These are phyloP conservation scores for Wickerhamiella dianesei DNA, from an alignment of 805 yeast genomes.

Conservation along the genomic window DNA sequence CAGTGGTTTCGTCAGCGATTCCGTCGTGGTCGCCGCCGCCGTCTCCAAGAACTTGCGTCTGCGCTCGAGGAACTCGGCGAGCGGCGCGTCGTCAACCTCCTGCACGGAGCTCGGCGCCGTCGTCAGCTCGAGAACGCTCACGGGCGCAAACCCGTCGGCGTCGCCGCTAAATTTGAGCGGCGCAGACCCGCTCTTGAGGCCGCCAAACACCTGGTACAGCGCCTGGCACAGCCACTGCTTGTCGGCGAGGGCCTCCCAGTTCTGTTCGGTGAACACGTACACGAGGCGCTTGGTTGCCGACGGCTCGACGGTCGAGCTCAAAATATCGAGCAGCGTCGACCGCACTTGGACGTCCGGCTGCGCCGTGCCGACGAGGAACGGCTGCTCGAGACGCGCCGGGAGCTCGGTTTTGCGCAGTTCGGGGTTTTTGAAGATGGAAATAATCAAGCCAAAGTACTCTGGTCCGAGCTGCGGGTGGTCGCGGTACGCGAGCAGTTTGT, in stretches of 20 bases:
- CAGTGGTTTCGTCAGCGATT: slow-evolving; percentile 55
- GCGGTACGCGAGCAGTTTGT: slow-evolving; percentile 89
- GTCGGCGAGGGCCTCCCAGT: slow-evolving; percentile 92
- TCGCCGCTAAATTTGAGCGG: slow-evolving; percentile 32
- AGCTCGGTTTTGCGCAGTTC: slow-evolving; percentile 70
- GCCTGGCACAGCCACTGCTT: slow-evolving; percentile 94
- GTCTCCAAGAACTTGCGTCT: slow-evolving; percentile 23
- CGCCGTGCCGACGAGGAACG: slow-evolving; percentile 74
- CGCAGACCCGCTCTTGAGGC: slow-evolving; percentile 44
- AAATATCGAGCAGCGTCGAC: slow-evolving; percentile 60
- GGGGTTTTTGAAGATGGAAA: slow-evolving; percentile 75
- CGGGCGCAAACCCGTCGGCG: slow-evolving; percentile 22
- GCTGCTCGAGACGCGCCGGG: slow-evolving; percentile 90
- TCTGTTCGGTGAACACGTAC: slow-evolving; percentile 86
- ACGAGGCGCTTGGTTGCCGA: slow-evolving; percentile 67
- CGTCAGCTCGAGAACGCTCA: slow-evolving; percentile 14
- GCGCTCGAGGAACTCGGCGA: slow-evolving; percentile 26
- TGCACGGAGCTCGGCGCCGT: slow-evolving; percentile 10
- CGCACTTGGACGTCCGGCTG: slow-evolving; percentile 57
- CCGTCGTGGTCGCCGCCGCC: slow-evolving; percentile 35
- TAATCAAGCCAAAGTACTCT: slow-evolving; percentile 71
- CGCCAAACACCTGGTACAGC: slow-evolving; percentile 66
- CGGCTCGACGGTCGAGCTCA: slow-evolving; percentile 63
- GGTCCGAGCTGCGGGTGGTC: slow-evolving; percentile 50
- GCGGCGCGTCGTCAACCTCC: slow-evolving; percentile 3